Percentiles rank a stretch among this genome's conserved stretches.
Conservation (phyloP, 2,329 filamentous ascomycete species). For the Cyphellophora attinorum region DNA sequence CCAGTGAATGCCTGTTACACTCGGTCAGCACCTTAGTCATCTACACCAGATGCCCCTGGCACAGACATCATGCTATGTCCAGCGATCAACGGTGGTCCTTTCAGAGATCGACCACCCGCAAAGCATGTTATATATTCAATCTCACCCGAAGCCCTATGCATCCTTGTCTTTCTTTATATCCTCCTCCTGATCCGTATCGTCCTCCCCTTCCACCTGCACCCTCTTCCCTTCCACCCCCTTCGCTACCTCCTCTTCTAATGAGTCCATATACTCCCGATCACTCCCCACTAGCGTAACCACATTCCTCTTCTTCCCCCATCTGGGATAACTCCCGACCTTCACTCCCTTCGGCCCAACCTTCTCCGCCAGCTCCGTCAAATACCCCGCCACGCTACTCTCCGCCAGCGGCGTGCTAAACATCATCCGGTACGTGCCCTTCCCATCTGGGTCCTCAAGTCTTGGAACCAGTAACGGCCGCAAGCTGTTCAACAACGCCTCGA, state of each 20-base stretch:
- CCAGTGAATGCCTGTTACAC: too few species aligned
- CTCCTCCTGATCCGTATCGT: conserved; percentile 38
- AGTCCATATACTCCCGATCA: conserved; percentile 68
- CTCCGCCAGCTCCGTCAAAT: conserved; percentile 68
- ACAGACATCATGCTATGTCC: too few species aligned
- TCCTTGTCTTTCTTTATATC: conserved; percentile 15
- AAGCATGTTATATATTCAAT: too few species aligned
- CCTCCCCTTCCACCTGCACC: conserved; percentile 62
- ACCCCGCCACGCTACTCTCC: conserved; percentile 77
- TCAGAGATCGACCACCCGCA: too few species aligned
- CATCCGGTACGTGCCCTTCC: conserved; percentile 68
- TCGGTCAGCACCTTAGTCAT: too few species aligned
- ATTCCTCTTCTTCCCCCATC: conserved; percentile 80
- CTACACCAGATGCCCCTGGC: too few species aligned
- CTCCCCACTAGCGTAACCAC: conserved; percentile 79
- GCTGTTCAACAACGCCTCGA: conserved; percentile 67
- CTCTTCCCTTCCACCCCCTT: conserved; percentile 63
- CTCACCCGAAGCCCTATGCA: too few species aligned
- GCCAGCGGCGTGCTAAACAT: conserved; percentile 78
- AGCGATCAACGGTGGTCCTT: too few species aligned
- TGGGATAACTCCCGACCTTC: conserved; percentile 91
- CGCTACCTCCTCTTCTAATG: conserved; percentile 67
- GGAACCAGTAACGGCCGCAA: conserved; percentile 62
- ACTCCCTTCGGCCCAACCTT: conserved; percentile 66
- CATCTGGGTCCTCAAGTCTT: conserved; percentile 68